Conservation (phyloP, 2,329 filamentous ascomycete genomes). For the Raffaelea arxii region DNA sequence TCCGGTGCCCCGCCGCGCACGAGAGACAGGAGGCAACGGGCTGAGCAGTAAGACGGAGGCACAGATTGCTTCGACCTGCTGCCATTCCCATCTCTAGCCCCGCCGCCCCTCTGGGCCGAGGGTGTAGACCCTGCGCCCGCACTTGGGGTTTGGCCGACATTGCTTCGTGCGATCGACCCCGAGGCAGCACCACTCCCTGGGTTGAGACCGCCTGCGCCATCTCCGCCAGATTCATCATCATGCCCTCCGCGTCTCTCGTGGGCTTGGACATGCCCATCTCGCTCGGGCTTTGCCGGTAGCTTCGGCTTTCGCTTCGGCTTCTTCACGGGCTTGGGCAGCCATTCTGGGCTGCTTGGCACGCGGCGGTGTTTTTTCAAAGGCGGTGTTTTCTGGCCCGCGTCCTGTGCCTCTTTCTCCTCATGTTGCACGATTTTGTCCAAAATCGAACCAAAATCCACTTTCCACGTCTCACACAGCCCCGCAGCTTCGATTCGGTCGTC, state of each 20-base stretch:
- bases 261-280: not conserved
- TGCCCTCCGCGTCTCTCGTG: not conserved
- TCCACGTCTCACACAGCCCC: not conserved
- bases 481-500: constrained; percentile 11
- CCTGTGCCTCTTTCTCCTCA: not conserved
- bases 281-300: not conserved
- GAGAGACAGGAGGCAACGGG: constrained; percentile 6
- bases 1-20: constrained; percentile 1
- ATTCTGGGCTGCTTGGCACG: constrained; percentile 5
- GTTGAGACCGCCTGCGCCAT: not conserved
- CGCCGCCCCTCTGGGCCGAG: not conserved
- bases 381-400: not conserved
- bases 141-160: not conserved
- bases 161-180: not conserved
- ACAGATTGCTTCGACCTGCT: not conserved
- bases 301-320: not conserved
- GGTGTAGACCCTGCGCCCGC: not conserved
- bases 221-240: not conserved
- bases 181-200: not conserved
- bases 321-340: constrained; percentile 2
- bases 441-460: not conserved
- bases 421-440: not conserved
- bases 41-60: constrained; percentile 8
- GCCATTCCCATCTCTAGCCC: not conserved
- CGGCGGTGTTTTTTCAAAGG: constrained; percentile 2